Evolutionary conservation across 1,284 basidiomycete genomes (phyloP).

Genomic region (Puccinia hordei): DNA sequence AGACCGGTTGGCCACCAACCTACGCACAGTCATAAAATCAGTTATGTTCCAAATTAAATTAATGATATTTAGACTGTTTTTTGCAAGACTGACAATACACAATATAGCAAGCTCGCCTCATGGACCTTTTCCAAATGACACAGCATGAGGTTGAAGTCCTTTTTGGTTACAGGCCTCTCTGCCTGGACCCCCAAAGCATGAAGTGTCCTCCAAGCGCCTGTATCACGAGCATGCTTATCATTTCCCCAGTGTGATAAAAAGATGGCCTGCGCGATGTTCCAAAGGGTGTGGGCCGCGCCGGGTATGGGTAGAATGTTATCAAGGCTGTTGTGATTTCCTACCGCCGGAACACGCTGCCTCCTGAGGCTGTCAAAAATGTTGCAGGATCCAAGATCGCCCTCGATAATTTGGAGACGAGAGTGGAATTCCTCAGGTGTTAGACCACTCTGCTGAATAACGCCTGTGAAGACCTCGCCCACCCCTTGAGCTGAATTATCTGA

Average conservation of each 20-base stretch:
- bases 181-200: not conserved
- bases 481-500: not conserved
- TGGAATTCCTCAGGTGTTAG: not conserved
- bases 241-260: not conserved
- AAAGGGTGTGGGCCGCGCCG: conserved; percentile 11
- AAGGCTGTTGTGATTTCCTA: not conserved
- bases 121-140: not conserved
- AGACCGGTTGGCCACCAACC: too few relatives aligned
- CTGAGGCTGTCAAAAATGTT: not conserved
- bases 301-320: not conserved
- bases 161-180: not conserved
- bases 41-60: too few relatives aligned
- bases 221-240: not conserved
- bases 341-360: not conserved
- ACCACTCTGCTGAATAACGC: not conserved
- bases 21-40: too few relatives aligned
- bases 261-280: conserved; percentile 14
- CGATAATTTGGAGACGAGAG: not conserved
- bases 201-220: not conserved
- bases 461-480: not conserved
- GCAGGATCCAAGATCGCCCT: conserved; percentile 18
- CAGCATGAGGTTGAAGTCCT: conserved; percentile 18
- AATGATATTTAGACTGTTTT: too few relatives aligned
- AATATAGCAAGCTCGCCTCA: not conserved
- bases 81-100: not conserved